Base-by-base conservation (phyloP, 371 early-diverging fungal species). In the Syncephalastrum monosporum region DNA sequence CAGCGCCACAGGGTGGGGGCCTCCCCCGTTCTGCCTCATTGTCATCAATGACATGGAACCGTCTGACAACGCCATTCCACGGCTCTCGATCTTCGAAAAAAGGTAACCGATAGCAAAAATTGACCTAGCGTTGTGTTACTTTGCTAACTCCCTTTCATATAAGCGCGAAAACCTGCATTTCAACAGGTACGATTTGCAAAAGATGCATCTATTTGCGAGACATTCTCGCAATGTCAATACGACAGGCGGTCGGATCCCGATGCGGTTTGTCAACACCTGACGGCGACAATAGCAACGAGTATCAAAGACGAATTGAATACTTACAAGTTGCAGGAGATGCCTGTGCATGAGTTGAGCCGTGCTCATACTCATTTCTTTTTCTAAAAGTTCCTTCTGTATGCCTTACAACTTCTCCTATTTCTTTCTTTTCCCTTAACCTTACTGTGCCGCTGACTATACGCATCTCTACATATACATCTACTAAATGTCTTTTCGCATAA, bases 261-360 rank as follows among this genome's bases (percentile, higher is more conserved):
- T 23, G 73, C 82, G 21, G 75, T 76, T 2, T 83, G 83, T 42
- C 69, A 68, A n/a, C 70, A 77, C 25, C 61, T 90, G 8, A 87
- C 86, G 2, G 64, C 87, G 0, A 64, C 68, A 4, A 69, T 84
- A 46, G 88, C 88, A 10, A 74, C 78, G 50, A 70, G 71, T 50
- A 90, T 90, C 65, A 89, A 89, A 55, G 66, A 81, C 51, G 91
- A 90, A 64, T 63, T 90, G 55, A 90, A 90, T 61, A 62, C 79
- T 38, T 90, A 79, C 73, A 90, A 90, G 68, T 60, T 81, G 27
- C 69, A 81, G 53, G 91, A 90, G 62, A 88, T 90, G 90, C 63
- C 61, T 4, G 88, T 90, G 23, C 91, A 90, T 63, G 78, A 85
- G 56, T 75, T 78, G 17, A 87, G 88, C 55, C 79, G 80, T 23